Conservation (phyloP, 768 basidiomycete genomes). For the Mycena vitilis region DNA sequence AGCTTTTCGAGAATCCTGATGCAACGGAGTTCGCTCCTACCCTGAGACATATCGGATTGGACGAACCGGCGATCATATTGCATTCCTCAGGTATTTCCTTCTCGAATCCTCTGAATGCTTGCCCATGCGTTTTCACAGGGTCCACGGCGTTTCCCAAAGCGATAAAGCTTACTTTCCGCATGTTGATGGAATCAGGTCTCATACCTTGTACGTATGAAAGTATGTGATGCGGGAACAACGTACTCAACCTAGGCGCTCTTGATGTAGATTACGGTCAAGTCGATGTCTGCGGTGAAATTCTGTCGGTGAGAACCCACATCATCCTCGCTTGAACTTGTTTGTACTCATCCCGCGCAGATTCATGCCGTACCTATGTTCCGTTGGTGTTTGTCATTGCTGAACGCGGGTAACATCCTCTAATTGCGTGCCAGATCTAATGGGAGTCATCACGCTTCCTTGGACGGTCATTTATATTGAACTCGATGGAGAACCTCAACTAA, state of each 20-base stretch:
- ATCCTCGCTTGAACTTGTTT: background rate
- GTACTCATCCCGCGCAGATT: background rate
- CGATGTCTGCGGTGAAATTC: slow-evolving; percentile 35
- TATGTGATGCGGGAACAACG: too few species aligned
- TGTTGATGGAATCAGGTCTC: slow-evolving; percentile 21
- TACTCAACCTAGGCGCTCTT: background rate
- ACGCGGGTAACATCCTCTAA: background rate
- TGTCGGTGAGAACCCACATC: slow-evolving; percentile 26
- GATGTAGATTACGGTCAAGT: slow-evolving; percentile 35
- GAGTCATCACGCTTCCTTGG: slow-evolving; percentile 32
- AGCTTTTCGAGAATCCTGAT: slow-evolving; percentile 21
- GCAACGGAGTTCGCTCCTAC: slow-evolving; percentile 3
- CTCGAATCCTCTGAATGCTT: background rate
- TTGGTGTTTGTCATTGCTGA: slow-evolving; percentile 16
- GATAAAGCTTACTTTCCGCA: slow-evolving; percentile 25
- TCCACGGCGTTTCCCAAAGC: slow-evolving; percentile 36
- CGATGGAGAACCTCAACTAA: background rate
- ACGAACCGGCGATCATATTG: slow-evolving; percentile 37
- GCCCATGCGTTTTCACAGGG: slow-evolving; percentile 1
- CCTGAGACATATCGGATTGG: slow-evolving; percentile 12
- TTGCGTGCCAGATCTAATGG: slow-evolving; percentile 31
- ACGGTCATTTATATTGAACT: slow-evolving; percentile 21
- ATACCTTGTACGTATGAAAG: slow-evolving; percentile 21
- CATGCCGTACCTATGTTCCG: slow-evolving; percentile 36
- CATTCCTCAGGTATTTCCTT: slow-evolving; percentile 40